Conservation (phyloP, 2,329 filamentous ascomycete genomes). For the Fusarium oligoseptatum region DNA sequence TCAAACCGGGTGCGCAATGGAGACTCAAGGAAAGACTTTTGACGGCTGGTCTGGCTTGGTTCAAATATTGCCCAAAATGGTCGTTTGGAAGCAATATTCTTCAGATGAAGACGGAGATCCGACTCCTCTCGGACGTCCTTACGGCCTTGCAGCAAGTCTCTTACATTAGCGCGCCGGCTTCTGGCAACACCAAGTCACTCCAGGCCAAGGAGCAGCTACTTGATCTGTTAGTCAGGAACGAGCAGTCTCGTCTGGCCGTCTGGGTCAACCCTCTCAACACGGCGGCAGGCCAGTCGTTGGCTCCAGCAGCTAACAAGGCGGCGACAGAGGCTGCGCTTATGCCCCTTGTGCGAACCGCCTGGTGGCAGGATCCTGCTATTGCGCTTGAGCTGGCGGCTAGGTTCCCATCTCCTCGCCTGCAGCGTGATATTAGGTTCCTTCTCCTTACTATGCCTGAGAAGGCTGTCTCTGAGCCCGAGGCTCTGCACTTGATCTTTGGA, state of each 20-base stretch:
- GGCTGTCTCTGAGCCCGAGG: slow-evolving; percentile 84
- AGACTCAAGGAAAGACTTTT: slow-evolving; percentile 90
- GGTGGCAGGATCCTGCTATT: slow-evolving; percentile 85
- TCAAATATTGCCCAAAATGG: slow-evolving; percentile 85
- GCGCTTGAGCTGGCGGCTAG: slow-evolving; percentile 87
- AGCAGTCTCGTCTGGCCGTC: slow-evolving; percentile 84
- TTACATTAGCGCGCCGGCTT: slow-evolving; percentile 66
- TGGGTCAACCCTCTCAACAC: slow-evolving; percentile 89
- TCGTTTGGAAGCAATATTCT: slow-evolving; percentile 95
- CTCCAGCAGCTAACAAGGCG: slow-evolving; percentile 57
- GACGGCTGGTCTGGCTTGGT: slow-evolving; percentile 91
- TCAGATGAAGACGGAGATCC: slow-evolving; percentile 93
- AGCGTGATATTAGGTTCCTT: slow-evolving; percentile 81
- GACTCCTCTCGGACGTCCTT: slow-evolving; percentile 82
- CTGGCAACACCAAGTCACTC: slow-evolving; percentile 73
- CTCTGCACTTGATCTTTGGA: slow-evolving; percentile 85
- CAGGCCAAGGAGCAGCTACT: slow-evolving; percentile 88
- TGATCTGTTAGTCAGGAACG: slow-evolving; percentile 83
- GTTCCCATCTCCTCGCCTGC: slow-evolving; percentile 81
- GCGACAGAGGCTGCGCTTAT: slow-evolving; percentile 63
- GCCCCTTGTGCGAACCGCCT: slow-evolving; percentile 83
- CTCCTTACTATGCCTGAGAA: slow-evolving; percentile 87
- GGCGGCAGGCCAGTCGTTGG: slow-evolving; percentile 55
- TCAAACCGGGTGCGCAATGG: slow-evolving; percentile 76
- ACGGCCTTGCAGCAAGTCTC: slow-evolving; percentile 74